These are phyloP conservation scores for Narthecium ossifragum DNA, from an alignment of 106 monocot genomes.

Conservation along the genomic window DNA sequence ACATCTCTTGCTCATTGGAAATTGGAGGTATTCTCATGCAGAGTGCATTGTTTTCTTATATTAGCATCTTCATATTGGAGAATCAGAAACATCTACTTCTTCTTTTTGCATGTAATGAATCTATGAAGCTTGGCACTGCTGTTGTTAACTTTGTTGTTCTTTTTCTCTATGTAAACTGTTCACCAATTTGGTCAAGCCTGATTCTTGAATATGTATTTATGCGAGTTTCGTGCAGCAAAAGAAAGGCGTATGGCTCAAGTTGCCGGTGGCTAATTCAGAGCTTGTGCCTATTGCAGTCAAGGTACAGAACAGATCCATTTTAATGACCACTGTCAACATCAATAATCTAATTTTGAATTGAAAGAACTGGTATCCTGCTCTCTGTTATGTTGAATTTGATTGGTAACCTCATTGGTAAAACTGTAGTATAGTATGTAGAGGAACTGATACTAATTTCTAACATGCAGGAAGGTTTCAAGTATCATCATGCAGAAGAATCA, in stretches of 20 bases:
- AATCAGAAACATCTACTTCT: too few relatives aligned
- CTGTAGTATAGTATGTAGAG: neutral
- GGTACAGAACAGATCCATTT: conserved; percentile 12
- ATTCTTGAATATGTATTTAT: neutral
- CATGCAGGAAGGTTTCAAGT: conserved; percentile 77
- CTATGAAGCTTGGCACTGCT: neutral
- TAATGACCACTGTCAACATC: too few relatives aligned
- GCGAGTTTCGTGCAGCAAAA: conserved; percentile 46
- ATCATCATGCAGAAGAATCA: conserved; percentile 80
- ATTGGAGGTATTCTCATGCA: conserved; percentile 26
- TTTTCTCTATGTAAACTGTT: neutral
- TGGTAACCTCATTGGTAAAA: neutral
- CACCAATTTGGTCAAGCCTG: neutral
- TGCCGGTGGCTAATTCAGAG: conserved; percentile 63
- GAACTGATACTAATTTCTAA: neutral
- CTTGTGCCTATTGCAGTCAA: conserved; percentile 80
- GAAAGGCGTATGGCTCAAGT: conserved; percentile 90
- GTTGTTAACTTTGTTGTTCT: neutral
- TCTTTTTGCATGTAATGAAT: too few relatives aligned
- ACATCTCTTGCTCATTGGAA: conserved; percentile 66
- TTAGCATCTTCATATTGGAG: neutral
- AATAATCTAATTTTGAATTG: too few relatives aligned
- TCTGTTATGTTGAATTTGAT: neutral
- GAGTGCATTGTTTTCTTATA: neutral
- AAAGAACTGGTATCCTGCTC: neutral